Base-by-base conservation (phyloP, 139 green algal genomes). In the Tetraselmis striata region DNA sequence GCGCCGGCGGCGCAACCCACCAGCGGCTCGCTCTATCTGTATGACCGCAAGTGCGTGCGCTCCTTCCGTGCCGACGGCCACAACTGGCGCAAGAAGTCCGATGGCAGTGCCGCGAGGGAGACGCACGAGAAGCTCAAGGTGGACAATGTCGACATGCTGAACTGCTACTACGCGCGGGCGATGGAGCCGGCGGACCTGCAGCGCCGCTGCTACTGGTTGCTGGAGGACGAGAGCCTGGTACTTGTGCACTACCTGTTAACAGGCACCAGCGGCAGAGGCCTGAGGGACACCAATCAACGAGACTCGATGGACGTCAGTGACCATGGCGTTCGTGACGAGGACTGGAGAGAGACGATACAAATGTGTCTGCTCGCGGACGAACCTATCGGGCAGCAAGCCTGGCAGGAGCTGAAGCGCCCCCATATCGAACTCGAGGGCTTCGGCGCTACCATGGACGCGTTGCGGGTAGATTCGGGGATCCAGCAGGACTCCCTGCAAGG, bases 91-190 rank as follows among this genome's bases (percentile, higher is more conserved):
- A 93, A 91, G 80, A 93, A 93, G 84, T 88, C 89, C 27, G 90
- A 92, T 67, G 90, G 90, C 26, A 92, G 87, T 59, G 89, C 90
- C 2, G 85, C 92, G 5, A 45, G 77, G 29, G 90, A 93, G 83
- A 89, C 90, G 80, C 90, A 93, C 59, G 90, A 92, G 59, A 92
- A 91, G 78, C 88, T 92, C 25, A 92, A 93, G 82, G 86, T 87
- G 22, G 28, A 31, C 23, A 24, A 80, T 27, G 77, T 80, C 1
- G 25, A 30, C 28, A 2, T 1, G 1, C 77, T 80, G 77, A 67
- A 67, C 45, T 67, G 45, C 18, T 67, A 67, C 45, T 67, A 67
- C 45, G 45, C 45, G 45, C 45, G 18, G 11, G 45, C 45, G 45
- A 18, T 67, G 45, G 45, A 67, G 45, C 45, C 45, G 45, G 5